Conservation (phyloP, 768 basidiomycete genomes). For the Psilocybe subaeruginosa region DNA sequence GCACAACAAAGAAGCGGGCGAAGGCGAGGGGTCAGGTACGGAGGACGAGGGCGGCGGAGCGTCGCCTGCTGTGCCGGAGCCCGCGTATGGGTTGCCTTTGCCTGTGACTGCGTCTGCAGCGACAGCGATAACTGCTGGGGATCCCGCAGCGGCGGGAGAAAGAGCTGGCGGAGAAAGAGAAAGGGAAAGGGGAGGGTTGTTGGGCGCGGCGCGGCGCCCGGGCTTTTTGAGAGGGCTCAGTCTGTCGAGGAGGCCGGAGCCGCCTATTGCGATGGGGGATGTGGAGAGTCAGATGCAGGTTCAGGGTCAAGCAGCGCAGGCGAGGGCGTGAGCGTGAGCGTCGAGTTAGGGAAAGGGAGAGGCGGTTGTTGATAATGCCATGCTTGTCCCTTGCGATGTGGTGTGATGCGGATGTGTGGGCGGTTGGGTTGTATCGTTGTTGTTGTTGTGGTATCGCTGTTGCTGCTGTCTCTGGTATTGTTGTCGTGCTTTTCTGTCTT, state of each 20-base stretch:
- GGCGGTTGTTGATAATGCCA: too few species aligned
- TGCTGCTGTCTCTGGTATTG: too few species aligned
- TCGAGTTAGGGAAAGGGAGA: too few species aligned
- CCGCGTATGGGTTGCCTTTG: constrained; percentile 5
- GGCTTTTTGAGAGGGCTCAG: constrained; percentile 34
- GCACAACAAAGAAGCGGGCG: constrained; percentile 11
- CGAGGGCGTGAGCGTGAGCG: constrained; percentile 19
- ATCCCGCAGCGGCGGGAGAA: too few species aligned
- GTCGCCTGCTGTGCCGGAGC: constrained; percentile 7
- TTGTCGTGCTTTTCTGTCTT: too few species aligned
- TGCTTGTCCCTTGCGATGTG: background rate
- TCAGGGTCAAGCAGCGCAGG: constrained; percentile 19
- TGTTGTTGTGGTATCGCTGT: too few species aligned
- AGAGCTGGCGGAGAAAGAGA: constrained; percentile 11
- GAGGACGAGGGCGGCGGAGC: constrained; percentile 20
- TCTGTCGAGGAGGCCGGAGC: constrained; percentile 16
- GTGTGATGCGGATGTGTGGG: too few species aligned
- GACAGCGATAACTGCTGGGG: too few species aligned
- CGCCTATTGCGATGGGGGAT: constrained; percentile 19
- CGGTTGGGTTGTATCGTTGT: too few species aligned
- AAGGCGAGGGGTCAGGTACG: constrained; percentile 25
- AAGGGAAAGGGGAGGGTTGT: constrained; percentile 25
- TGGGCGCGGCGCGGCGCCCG: constrained; percentile 25
- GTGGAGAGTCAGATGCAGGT: constrained; percentile 28
- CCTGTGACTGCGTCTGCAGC: background rate